Base-by-base conservation (phyloP, 345 rosid genomes). In the Pistacia atlantica region DNA sequence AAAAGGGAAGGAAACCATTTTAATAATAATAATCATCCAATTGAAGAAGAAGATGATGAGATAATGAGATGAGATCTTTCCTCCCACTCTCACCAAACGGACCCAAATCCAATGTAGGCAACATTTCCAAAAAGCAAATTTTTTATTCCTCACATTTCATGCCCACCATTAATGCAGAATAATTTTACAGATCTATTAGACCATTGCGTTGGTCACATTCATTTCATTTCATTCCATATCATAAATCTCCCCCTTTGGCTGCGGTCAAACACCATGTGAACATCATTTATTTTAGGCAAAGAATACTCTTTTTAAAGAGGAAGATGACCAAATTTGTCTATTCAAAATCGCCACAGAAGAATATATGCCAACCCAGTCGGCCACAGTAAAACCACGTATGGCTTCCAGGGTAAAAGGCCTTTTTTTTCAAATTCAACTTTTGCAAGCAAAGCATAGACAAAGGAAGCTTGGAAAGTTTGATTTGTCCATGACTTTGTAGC, bases 251-350 rank as follows among this genome's bases (percentile, higher is more conserved):
- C 2, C 54, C 16, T 31, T 25, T 28, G 49, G 73, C 73, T 33
- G 61, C 60, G 60, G 60, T 69, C 73, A 69, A 69, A 51, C 45
- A 2, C 22, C 73, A 69, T 18, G 73, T 69, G 61, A 18, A 31
- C 73, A 31, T n/a, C 31, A 54, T 10, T 11, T 17, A 1, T 17
- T 69, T 31, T 4, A 6, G 9, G 14, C 14, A 52, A 18, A 33
- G 45, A 3, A 3, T n/a, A 54, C 57, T 54, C 17, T 54, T 12
- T 1, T 31, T 31, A 31, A 42, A 8, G 8, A 42, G 9, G 9
- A 42, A 42, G 9, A 42, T 42, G 8, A 42, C 46, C 46, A 42
- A 42, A 8, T 42, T 42, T 0, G 6, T 42, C 9, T 42, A 42
- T 8, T 42, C 46, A 42, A 42, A 42, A 42, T 42, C 8, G 6